Base-by-base conservation (phyloP, 225 moss, liverwort and hornwort genomes). In the Physcomitrium patens region DNA sequence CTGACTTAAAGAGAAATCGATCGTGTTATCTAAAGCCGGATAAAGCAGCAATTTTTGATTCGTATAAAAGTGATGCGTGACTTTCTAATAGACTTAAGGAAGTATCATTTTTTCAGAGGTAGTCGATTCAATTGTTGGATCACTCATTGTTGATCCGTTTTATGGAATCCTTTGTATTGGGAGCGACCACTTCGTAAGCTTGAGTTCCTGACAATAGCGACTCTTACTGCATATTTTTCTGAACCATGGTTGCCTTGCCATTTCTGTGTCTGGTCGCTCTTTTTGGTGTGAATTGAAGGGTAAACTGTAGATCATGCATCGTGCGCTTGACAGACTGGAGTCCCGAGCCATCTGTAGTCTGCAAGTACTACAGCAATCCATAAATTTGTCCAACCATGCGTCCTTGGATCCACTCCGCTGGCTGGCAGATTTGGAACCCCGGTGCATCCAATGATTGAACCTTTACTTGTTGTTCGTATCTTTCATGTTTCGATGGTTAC, bases 291-390 rank as follows among this genome's bases (percentile, higher is more conserved):
- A 26, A 19, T 67, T 66, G 73, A 66, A 67, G 50, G 67, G 66
- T 69, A 24, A 49, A 48, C 48, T 12, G 71, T 26, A 70, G 65
- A 75, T 52, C 79, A 75, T 75, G 78, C 60, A 54, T 61, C 66
- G 65, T 70, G 79, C 71, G 67, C 26, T 75, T 60, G 71, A 67
- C 71, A 74, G 65, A 71, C 66, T 75, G 70, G 70, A 69, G 15
- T 57, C 50, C 5, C n/a, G 63, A 12, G 55, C 48, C 74, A 50
- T 47, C 61, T 28, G 73, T 52, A 18, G 61, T 16, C 7, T 22
- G 50, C 52, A 64, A 74, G 64, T 43, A 56, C 62, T 23, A 53
- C 54, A 44, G 15, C 37, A 14, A 12, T 20, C 6, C n/a, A 19
- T 54, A 54, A 19, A 37, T 37, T 54, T 18, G 53, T 44, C 45